Percentiles rank a stretch among this genome's conserved stretches.
phyloP scores from a whole-genome alignment of 2,329 filamentous ascomycete species.

The Colletotrichum aenigma region DNA sequence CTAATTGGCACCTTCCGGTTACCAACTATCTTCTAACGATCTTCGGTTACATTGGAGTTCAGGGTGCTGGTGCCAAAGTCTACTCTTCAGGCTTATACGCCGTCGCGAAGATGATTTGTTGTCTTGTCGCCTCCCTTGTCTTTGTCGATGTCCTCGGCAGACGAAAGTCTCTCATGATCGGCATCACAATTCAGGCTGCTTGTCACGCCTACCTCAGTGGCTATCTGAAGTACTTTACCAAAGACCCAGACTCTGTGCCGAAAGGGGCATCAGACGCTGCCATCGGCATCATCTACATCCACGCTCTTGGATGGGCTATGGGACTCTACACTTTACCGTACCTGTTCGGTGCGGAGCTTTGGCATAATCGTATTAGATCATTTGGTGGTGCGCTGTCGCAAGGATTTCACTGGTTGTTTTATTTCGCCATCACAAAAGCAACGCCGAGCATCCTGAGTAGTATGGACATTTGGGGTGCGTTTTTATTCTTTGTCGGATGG shows the following conservation, averaged over 20 bases:
- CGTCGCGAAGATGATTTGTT: slow-evolving; percentile 45
- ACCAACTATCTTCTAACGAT: slow-evolving; percentile 21
- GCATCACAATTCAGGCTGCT: slow-evolving; percentile 38
- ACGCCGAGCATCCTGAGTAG: not conserved
- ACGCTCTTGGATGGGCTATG: slow-evolving; percentile 47
- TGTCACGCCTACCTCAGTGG: slow-evolving; percentile 44
- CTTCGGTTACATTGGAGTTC: slow-evolving; percentile 29
- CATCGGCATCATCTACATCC: slow-evolving; percentile 47
- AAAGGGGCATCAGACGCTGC: slow-evolving; percentile 37
- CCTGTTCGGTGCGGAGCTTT: slow-evolving; percentile 47
- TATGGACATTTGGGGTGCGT: not conserved
- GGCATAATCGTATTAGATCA: slow-evolving; percentile 48
- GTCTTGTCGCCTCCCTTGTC: slow-evolving; percentile 44
- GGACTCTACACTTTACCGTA: slow-evolving; percentile 43
- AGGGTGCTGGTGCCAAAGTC: slow-evolving; percentile 28
- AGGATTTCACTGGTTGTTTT: not conserved
- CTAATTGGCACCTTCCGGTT: not conserved
- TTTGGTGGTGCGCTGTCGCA: slow-evolving; percentile 26
- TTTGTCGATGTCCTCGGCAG: slow-evolving; percentile 48
- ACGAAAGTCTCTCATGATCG: slow-evolving; percentile 38
- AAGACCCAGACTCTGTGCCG: slow-evolving; percentile 22
- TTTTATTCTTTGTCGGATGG: not conserved
- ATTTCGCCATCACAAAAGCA: not conserved
- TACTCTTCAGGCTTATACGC: slow-evolving; percentile 47
- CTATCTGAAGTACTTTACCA: slow-evolving; percentile 38